Percentiles rank a stretch among this genome's conserved stretches.
Evolutionary conservation across 2,329 filamentous ascomycete species (phyloP).

Genomic region (Moelleriella libera): DNA sequence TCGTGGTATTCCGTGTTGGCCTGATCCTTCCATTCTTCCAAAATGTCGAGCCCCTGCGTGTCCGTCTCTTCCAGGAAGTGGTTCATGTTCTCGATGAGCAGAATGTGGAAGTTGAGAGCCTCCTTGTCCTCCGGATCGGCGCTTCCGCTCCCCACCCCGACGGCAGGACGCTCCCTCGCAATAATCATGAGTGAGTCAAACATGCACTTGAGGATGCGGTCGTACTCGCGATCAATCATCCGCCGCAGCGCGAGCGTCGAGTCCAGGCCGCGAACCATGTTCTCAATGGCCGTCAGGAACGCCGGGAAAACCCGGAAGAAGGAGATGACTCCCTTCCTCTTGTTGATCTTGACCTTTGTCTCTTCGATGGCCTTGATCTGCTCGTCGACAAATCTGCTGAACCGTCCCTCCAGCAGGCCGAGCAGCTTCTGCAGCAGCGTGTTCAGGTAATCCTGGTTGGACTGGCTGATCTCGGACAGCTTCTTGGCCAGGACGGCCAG

Average conservation of each 20-base stretch:
- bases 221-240: constrained; percentile 76
- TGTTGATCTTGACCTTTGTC: constrained; percentile 97
- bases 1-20: constrained; percentile 69
- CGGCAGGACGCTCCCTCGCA: constrained; percentile 53
- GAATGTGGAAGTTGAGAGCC: constrained; percentile 90
- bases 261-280: constrained; percentile 54
- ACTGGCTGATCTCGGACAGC: constrained; percentile 66
- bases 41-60: constrained; percentile 54
- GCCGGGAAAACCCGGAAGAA: constrained; percentile 90
- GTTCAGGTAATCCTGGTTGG: constrained; percentile 84
- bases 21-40: constrained; percentile 70
- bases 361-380: constrained; percentile 94
- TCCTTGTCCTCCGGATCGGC: constrained; percentile 77
- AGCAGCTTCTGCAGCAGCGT: constrained; percentile 69
- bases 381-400: constrained; percentile 82
- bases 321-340: constrained; percentile 88
- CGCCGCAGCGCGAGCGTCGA: constrained; percentile 50
- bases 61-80: constrained; percentile 91
- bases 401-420: constrained; percentile 57
- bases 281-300: constrained; percentile 73
- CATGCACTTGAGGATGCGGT: constrained; percentile 84
- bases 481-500: constrained; percentile 70
- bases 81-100: constrained; percentile 98
- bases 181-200: constrained; percentile 95
- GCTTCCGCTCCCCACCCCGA: constrained; percentile 25